These are phyloP conservation scores for Scutellaria barbata DNA, from an alignment of 257 asterid species.

Conservation along the genomic window DNA sequence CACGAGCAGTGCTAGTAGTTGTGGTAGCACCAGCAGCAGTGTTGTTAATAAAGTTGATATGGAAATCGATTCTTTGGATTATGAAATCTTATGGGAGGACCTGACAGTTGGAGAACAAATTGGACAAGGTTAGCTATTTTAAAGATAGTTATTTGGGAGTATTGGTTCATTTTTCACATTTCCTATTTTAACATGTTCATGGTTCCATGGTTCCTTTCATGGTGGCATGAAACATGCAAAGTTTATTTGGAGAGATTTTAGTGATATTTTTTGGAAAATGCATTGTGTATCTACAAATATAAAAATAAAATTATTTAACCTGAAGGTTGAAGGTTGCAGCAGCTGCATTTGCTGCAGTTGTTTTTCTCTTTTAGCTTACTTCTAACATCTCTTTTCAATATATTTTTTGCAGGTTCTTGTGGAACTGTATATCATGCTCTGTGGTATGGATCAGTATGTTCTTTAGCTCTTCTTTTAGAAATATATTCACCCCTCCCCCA, in stretches of 20 bases:
- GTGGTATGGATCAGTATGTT: constrained; percentile 98
- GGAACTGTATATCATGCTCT: constrained; percentile 96
- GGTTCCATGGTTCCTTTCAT: constrained; percentile 13
- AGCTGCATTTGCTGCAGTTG: constrained; percentile 11
- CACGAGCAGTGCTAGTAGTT: constrained; percentile 86
- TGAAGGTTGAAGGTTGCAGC: neutral
- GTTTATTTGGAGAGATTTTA: constrained; percentile 1
- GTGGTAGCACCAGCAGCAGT: constrained; percentile 78
- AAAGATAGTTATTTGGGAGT: neutral
- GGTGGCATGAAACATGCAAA: neutral
- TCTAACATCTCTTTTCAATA: constrained; percentile 40
- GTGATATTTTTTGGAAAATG: neutral
- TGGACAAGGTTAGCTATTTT: constrained; percentile 75
- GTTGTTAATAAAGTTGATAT: constrained; percentile 71
- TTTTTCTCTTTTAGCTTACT: constrained; percentile 16
- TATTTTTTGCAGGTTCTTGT: constrained; percentile 79
- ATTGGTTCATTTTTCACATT: constrained; percentile 7
- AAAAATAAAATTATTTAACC: neutral
- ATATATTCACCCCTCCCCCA: constrained; percentile 10
- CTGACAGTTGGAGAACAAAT: constrained; percentile 87
- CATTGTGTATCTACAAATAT: neutral
- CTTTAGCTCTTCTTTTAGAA: constrained; percentile 51
- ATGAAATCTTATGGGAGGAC: constrained; percentile 95
- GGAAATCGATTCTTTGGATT: constrained; percentile 77
- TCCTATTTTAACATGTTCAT: neutral